Conservation (phyloP, 352 stramenopile species). For the Phytophthora colocasiae region DNA sequence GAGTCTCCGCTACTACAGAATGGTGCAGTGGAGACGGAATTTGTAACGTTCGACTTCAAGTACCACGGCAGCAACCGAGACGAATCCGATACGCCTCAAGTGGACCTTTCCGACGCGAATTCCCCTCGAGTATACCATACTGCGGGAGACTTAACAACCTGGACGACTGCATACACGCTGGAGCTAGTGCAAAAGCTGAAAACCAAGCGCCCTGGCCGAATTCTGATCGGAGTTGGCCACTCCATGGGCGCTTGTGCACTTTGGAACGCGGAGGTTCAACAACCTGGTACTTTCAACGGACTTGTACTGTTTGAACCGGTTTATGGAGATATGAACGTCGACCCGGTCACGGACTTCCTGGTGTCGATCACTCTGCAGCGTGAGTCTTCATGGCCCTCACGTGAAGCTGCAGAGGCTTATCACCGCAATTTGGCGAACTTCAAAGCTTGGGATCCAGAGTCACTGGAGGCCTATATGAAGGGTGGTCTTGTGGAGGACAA, state of each 20-base stretch:
- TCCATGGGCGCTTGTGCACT: slow-evolving; percentile 44
- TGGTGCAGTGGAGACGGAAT: slow-evolving; percentile 18
- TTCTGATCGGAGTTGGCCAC: slow-evolving; percentile 46
- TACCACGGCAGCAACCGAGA: slow-evolving; percentile 40
- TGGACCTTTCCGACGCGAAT: slow-evolving; percentile 31
- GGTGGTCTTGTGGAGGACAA: slow-evolving; percentile 21
- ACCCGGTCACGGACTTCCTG: slow-evolving; percentile 27
- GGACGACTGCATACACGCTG: slow-evolving; percentile 23
- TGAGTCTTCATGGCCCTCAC: slow-evolving; percentile 17
- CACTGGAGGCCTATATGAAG: slow-evolving; percentile 33
- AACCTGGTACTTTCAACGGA: slow-evolving; percentile 41
- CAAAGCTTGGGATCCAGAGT: slow-evolving; percentile 34
- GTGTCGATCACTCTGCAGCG: slow-evolving; percentile 33
- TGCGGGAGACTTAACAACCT: slow-evolving; percentile 23
- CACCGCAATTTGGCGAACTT: slow-evolving; percentile 37
- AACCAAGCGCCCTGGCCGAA: slow-evolving; percentile 15
- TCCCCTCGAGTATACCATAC: slow-evolving; percentile 39
- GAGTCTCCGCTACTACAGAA: slow-evolving; percentile 37
- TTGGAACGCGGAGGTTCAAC: slow-evolving; percentile 35
- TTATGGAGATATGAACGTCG: slow-evolving; percentile 23
- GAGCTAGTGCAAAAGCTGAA: slow-evolving; percentile 22
- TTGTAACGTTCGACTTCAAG: slow-evolving; percentile 34
- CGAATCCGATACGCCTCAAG: slow-evolving; percentile 23
- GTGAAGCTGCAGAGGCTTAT: slow-evolving; percentile 31
- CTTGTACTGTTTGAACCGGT: slow-evolving; percentile 50